Percentiles rank a stretch among this genome's conserved stretches.
Conservation (phyloP, 1,284 basidiomycete genomes). For the Amylostereum chailletii region DNA sequence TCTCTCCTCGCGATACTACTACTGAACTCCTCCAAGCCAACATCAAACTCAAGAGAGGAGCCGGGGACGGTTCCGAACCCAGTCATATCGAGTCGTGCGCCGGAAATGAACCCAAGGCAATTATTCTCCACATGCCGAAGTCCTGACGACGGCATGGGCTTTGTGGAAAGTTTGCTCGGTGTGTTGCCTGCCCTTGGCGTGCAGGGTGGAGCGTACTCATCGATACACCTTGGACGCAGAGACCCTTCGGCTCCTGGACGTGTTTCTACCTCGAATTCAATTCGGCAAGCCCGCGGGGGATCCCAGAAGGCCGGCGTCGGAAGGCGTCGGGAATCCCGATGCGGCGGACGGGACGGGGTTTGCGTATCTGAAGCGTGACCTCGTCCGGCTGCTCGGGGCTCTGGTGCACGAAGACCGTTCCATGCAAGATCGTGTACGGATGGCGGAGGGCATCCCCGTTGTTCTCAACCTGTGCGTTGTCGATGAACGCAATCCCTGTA, state of each 20-base stretch:
- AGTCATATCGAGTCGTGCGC: too few relatives aligned
- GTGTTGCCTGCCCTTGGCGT: constrained; percentile 16
- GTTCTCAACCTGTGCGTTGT: constrained; percentile 82
- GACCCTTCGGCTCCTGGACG: constrained; percentile 58
- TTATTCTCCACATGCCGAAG: too few relatives aligned
- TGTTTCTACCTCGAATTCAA: constrained; percentile 72
- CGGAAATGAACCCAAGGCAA: too few relatives aligned
- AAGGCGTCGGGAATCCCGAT: constrained; percentile 6
- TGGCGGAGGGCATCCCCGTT: constrained; percentile 65
- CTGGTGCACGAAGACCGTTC: constrained; percentile 52
- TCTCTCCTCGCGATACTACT: constrained; percentile 64
- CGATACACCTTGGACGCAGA: constrained; percentile 30
- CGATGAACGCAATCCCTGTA: constrained; percentile 87
- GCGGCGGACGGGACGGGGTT: constrained; percentile 49
- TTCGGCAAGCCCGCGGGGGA: constrained; percentile 49
- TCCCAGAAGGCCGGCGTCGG: constrained; percentile 9
- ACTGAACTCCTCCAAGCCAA: neutral
- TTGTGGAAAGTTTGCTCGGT: constrained; percentile 59
- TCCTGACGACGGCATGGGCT: constrained; percentile 16
- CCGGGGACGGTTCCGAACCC: too few relatives aligned
- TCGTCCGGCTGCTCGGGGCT: constrained; percentile 75
- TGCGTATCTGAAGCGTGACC: constrained; percentile 72
- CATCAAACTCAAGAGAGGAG: too few relatives aligned
- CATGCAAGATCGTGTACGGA: constrained; percentile 68
- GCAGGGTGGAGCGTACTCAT: too few relatives aligned